Conservation (phyloP, 176 grass and related monocot genomes). For the Leersia perrieri region DNA sequence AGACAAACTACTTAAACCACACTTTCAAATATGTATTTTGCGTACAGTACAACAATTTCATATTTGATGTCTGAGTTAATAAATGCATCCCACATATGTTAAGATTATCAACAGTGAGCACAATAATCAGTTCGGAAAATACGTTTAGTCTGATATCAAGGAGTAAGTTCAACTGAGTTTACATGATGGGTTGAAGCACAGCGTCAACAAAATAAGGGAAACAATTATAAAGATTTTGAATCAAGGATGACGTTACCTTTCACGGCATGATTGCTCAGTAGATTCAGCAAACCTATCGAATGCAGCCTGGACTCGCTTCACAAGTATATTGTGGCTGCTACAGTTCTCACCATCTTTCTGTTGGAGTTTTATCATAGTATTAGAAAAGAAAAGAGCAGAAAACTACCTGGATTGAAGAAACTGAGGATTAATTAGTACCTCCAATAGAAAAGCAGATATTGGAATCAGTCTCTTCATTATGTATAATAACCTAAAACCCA, state of each 20-base stretch:
- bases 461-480: conserved; percentile 80
- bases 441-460: conserved; percentile 70
- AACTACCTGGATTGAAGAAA: conserved; percentile 7
- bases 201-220: conserved; percentile 26
- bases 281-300: conserved; percentile 82
- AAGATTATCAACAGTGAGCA: background rate
- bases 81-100: conserved; percentile 7
- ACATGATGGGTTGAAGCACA: conserved; percentile 22
- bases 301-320: conserved; percentile 68
- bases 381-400: conserved; percentile 11
- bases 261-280: conserved; percentile 73
- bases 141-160: background rate
- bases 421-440: conserved; percentile 57
- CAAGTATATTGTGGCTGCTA: conserved; percentile 80
- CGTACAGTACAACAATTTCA: too few relatives aligned
- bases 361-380: conserved; percentile 36
- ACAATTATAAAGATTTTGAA: conserved; percentile 20
- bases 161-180: conserved; percentile 15
- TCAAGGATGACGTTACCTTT: conserved; percentile 51
- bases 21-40: background rate
- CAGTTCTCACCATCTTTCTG: conserved; percentile 89
- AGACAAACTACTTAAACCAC: background rate
- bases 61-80: background rate
- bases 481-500: conserved; percentile 88
- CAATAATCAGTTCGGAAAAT: background rate